phyloP scores from a whole-genome alignment of 2,329 filamentous ascomycete species.

The Microdochium bolleyi region DNA sequence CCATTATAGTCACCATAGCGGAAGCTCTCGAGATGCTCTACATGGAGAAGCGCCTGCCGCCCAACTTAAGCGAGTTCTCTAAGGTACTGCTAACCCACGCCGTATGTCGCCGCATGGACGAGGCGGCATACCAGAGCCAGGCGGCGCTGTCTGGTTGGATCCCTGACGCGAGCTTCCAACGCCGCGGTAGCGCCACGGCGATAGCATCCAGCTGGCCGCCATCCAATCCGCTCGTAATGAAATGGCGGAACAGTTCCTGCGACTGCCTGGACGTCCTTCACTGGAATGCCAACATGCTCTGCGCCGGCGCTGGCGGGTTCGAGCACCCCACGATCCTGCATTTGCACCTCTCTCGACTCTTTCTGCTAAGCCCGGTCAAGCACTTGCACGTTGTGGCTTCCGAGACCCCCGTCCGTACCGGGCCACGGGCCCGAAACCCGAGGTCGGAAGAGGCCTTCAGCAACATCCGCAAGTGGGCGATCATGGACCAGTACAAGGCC shows the following conservation, averaged over 20 bases:
- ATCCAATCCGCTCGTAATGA: constrained; percentile 1
- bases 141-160: constrained; percentile 17
- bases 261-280: constrained; percentile 47
- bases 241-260: constrained; percentile 35
- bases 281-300: constrained; percentile 46
- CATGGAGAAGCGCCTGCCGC: constrained; percentile 22
- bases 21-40: constrained; percentile 22
- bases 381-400: constrained; percentile 31
- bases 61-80: constrained; percentile 23
- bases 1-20: constrained; percentile 8
- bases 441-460: neutral
- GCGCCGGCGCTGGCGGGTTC: constrained; percentile 37
- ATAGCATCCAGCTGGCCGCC: neutral
- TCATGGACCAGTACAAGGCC: constrained; percentile 31
- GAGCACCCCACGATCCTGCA: constrained; percentile 48
- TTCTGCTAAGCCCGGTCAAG: constrained; percentile 39
- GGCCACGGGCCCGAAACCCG: neutral
- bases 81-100: constrained; percentile 24
- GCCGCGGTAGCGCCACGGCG: constrained; percentile 3
- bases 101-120: constrained; percentile 21
- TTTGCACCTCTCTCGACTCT: constrained; percentile 43
- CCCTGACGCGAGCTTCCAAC: neutral
- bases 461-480: constrained; percentile 7
- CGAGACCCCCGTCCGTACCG: neutral
- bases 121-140: constrained; percentile 16